phyloP scores from a whole-genome alignment of 305 asterid species.

The Fraxinus sp. region DNA sequence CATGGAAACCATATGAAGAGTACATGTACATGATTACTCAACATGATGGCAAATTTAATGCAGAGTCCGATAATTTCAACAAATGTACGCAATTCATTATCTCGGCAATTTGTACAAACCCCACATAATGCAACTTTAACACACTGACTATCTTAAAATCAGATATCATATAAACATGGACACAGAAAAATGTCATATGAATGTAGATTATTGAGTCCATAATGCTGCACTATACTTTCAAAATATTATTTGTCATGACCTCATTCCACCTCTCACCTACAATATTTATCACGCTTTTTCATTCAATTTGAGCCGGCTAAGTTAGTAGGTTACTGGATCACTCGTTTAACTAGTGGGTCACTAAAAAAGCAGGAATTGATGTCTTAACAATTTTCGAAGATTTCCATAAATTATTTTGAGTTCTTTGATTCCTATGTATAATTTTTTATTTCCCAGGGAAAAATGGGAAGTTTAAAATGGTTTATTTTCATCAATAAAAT shows the following conservation, averaged over 20 bases:
- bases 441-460: background rate
- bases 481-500: background rate
- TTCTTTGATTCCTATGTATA: background rate
- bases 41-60: background rate
- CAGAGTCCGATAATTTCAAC: background rate
- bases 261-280: conserved; percentile 6
- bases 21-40: background rate
- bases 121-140: background rate
- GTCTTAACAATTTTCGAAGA: background rate
- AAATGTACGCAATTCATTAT: background rate
- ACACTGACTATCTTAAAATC: background rate
- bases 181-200: background rate
- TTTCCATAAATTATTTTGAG: background rate
- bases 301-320: background rate
- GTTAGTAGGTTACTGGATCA: background rate
- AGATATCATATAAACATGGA: background rate
- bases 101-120: background rate
- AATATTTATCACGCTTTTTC: background rate
- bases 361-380: background rate
- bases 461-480: background rate
- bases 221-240: background rate
- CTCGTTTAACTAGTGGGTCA: background rate
- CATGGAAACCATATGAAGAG: background rate
- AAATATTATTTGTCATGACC: background rate
- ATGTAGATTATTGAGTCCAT: background rate